phyloP scores from a whole-genome alignment of 148 eudicot species.

The Rhododendron henanense region DNA sequence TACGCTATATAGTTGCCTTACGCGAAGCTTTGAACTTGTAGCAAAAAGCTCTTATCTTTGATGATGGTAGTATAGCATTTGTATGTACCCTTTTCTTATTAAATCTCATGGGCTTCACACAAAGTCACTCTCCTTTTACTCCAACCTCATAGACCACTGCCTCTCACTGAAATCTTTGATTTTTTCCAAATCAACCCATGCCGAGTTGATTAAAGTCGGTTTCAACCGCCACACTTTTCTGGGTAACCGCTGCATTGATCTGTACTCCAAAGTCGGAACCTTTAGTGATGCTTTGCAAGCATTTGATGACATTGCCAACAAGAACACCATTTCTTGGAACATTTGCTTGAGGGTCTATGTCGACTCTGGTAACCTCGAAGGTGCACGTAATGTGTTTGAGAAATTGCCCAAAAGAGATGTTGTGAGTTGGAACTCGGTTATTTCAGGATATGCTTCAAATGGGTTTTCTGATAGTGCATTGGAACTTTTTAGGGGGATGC shows the following conservation, averaged over 20 bases:
- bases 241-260: constrained; percentile 66
- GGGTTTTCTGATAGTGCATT: constrained; percentile 36
- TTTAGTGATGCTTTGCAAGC: constrained; percentile 35
- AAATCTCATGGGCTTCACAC: constrained; percentile 18
- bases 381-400: constrained; percentile 54
- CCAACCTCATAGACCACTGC: constrained; percentile 45
- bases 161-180: constrained; percentile 36
- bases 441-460: constrained; percentile 49
- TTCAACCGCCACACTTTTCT: constrained; percentile 56
- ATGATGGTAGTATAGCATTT: too few relatives aligned
- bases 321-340: constrained; percentile 70
- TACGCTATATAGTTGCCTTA: too few relatives aligned
- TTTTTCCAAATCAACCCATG: constrained; percentile 50
- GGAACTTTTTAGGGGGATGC: constrained; percentile 49
- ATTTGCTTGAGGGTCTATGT: constrained; percentile 48
- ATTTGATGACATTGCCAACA: constrained; percentile 50
- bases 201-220: constrained; percentile 59
- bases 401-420: constrained; percentile 67
- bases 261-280: constrained; percentile 38
- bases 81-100: too few relatives aligned
- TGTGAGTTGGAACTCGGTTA: constrained; percentile 78
- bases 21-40: too few relatives aligned
- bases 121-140: constrained; percentile 40
- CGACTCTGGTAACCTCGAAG: constrained; percentile 24
- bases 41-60: too few relatives aligned